Base-by-base conservation (phyloP, 139 green algal genomes). In the Spirogloea muscicola region DNA sequence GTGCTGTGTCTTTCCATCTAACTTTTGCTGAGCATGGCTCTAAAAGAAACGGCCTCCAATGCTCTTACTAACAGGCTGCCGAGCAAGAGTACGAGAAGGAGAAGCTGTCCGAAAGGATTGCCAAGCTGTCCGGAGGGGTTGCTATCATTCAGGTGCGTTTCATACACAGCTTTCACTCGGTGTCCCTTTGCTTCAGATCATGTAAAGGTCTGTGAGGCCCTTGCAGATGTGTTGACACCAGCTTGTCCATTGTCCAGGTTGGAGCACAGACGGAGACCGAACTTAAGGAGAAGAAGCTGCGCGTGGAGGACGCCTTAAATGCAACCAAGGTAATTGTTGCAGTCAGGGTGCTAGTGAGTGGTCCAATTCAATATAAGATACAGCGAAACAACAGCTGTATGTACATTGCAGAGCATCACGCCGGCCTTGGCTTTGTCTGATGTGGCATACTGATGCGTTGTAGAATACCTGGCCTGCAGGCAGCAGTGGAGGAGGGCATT, bases 241-340 rank as follows among this genome's bases (percentile, higher is more conserved):
- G n/a, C n/a, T n/a, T n/a, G n/a, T n/a, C 21, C 46, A 55, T 31
- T 55, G 46, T 55, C 21, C 88, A 97, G 92, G 94, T 98, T 29
- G 95, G 95, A 74, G 95, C 93, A 25, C 93, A 98, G 83, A 99
- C 95, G 3, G 95, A 99, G 88, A 98, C 95, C 3, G 95, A 99
- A 90, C 89, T 99, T 16, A 98, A 98, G 89, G 95, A 99, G 88
- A 99, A 98, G 91, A 99, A 99, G 90, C 89, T 99, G 74, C 91
- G 95, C 13, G 95, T 99, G 80, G 95, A 99, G 90, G 95, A 99
- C 75, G 95, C 95, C 2, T 84, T 98, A 10, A 98, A 98, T 84
- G 95, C 95, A 36, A 99, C 95, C 69, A 98, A 98, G 88, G 69
- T 78, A 67, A 55, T n/a, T 55, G 21, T 55, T n/a, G n/a, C n/a